Conservation (phyloP, 2,329 filamentous ascomycete genomes). For the Diaporthe vaccinii region DNA sequence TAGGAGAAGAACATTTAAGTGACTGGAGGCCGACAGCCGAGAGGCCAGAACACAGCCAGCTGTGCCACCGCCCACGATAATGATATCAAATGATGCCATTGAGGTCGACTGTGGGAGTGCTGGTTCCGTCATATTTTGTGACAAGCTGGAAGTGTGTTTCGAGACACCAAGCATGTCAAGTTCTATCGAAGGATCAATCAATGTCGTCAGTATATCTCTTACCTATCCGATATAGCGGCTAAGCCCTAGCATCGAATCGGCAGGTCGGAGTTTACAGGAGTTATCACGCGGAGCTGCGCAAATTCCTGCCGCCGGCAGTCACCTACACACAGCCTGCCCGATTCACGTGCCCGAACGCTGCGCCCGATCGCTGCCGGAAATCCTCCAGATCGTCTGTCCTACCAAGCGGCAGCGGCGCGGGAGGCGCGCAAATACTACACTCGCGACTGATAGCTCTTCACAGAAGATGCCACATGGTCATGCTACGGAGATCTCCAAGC, state of each 20-base stretch:
- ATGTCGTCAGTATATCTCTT: neutral
- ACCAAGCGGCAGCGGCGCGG: neutral
- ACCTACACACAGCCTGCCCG: neutral
- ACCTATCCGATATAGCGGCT: neutral
- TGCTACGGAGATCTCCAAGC: no score
- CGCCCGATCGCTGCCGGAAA: neutral
- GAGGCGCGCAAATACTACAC: neutral
- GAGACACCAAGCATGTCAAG: neutral
- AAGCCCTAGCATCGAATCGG: neutral
- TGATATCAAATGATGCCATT: conserved; percentile 4
- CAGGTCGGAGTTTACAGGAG: conserved; percentile 8
- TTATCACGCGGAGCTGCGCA: neutral
- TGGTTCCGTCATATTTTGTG: neutral
- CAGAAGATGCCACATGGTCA: neutral
- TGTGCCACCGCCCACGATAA: conserved; percentile 15
- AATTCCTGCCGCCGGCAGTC: neutral
- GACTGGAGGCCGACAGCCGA: neutral
- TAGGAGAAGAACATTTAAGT: neutral
- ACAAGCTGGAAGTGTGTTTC: neutral
- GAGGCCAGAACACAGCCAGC: conserved; percentile 14
- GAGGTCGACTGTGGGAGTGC: neutral
- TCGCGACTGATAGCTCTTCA: no score
- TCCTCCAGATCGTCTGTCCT: neutral
- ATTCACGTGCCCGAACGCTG: neutral
- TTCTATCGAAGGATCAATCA: neutral